These are phyloP conservation scores for Alternaria gansuensis DNA, from an alignment of 2,329 filamentous ascomycete species.

Conservation along the genomic window DNA sequence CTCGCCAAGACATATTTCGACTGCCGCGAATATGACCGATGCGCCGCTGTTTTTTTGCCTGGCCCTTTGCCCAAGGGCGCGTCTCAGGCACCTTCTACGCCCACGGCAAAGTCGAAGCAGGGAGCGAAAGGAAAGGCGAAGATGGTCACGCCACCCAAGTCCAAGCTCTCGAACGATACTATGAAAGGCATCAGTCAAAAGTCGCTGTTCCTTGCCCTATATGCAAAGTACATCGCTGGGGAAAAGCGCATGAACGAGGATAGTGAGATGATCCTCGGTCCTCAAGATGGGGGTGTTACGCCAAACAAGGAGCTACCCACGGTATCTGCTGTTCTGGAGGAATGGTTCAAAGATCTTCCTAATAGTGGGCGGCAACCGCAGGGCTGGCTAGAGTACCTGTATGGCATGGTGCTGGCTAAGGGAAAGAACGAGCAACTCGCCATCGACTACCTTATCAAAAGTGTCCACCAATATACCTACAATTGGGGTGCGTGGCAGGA, in stretches of 20 bases:
- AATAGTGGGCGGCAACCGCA: constrained; percentile 71
- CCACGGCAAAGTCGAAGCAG: constrained; percentile 48
- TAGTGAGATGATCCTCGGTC: constrained; percentile 95
- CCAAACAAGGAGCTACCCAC: constrained; percentile 83
- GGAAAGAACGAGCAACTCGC: constrained; percentile 89
- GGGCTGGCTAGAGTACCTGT: constrained; percentile 94
- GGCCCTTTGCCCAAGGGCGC: constrained; percentile 76
- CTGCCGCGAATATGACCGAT: constrained; percentile 93
- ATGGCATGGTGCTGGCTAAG: constrained; percentile 88
- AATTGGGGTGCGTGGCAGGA: constrained; percentile 99
- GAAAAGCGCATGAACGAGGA: constrained; percentile 98
- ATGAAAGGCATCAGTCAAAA: constrained; percentile 78
- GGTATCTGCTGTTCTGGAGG: constrained; percentile 78
- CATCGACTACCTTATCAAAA: constrained; percentile 84
- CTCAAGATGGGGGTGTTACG: constrained; percentile 84
- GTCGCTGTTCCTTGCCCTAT: constrained; percentile 88
- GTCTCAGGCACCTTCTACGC: constrained; percentile 58
- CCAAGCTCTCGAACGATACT: constrained; percentile 43
- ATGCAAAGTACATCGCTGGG: constrained; percentile 90
- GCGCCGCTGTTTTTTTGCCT: constrained; percentile 87
- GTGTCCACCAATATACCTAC: constrained; percentile 88
- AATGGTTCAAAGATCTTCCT: constrained; percentile 76
- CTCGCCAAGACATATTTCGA: constrained; percentile 95
- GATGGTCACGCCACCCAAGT: constrained; percentile 51
- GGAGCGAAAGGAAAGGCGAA: constrained; percentile 68